A percentile compares a stretch with the other conserved stretches of the same genome.
Conservation (phyloP, 225 moss, liverwort and hornwort species). For the Physcomitrium patens region DNA sequence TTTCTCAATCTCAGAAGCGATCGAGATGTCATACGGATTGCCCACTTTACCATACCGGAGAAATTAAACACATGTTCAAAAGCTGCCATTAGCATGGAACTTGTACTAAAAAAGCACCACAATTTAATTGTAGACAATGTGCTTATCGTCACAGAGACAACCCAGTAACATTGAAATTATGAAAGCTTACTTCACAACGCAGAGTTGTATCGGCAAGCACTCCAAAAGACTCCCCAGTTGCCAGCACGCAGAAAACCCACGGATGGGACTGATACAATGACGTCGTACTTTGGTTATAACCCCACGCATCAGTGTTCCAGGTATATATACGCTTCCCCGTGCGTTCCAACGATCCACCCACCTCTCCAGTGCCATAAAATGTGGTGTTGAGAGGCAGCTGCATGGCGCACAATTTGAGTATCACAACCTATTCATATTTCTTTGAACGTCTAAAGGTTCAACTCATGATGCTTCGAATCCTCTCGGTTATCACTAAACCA, state of each 20-base stretch:
- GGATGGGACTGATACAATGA: constrained; percentile 90
- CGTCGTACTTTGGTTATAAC: constrained; percentile 74
- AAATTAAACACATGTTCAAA: not conserved
- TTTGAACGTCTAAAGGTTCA: constrained; percentile 7
- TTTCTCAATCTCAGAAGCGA: not conserved
- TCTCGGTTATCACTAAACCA: too few species aligned
- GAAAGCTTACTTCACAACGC: constrained; percentile 68
- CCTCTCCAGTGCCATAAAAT: constrained; percentile 87
- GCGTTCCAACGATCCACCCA: constrained; percentile 73
- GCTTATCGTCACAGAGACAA: not conserved
- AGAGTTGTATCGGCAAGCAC: constrained; percentile 73
- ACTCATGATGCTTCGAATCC: constrained; percentile 21
- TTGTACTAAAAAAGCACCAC: not conserved
- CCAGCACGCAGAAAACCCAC: constrained; percentile 81
- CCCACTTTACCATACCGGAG: not conserved
- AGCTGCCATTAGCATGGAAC: not conserved
- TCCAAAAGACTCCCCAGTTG: constrained; percentile 77
- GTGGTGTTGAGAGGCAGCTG: constrained; percentile 79
- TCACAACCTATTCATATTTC: constrained; percentile 1
- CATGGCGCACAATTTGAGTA: constrained; percentile 17
- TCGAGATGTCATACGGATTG: not conserved
- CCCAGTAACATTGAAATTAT: not conserved
- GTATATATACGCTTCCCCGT: constrained; percentile 75
- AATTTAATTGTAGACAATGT: not conserved
- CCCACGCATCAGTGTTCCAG: constrained; percentile 97